Evolutionary conservation across 768 basidiomycete genomes (phyloP).

Genomic region (Tricholomella constricta): DNA sequence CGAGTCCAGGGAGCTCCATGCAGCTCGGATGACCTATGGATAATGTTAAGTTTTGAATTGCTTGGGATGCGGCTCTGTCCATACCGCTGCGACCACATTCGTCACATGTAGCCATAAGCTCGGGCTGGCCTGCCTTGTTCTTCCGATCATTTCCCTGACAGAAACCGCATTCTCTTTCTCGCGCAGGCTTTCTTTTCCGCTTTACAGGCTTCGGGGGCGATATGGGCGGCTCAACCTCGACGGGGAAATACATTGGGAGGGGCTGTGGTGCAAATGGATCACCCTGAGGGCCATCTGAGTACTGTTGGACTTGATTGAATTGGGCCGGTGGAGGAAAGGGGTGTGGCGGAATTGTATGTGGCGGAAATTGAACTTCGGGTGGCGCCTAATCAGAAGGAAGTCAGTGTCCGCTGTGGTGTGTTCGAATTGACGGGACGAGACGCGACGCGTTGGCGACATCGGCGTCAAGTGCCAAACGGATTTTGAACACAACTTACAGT

Average conservation of each 20-base stretch:
- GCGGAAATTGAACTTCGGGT: conserved; percentile 21
- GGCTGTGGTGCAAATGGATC: conserved; percentile 80
- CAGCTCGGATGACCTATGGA: conserved; percentile 83
- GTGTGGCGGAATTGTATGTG: too few species aligned
- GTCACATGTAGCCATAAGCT: conserved; percentile 75
- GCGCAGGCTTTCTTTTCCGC: conserved; percentile 44
- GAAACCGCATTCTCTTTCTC: conserved; percentile 75
- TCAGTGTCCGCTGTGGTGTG: conserved; percentile 24
- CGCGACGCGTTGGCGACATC: conserved; percentile 64
- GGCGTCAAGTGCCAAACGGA: conserved; percentile 27
- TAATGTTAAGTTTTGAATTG: conserved; percentile 1
- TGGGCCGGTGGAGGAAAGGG: conserved; percentile 29
- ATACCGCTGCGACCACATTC: conserved; percentile 84
- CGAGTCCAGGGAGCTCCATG: conserved; percentile 61
- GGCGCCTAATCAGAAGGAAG: conserved; percentile 28
- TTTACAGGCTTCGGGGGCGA: conserved; percentile 47
- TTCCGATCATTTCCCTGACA: conserved; percentile 66
- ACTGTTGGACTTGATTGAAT: conserved; percentile 46
- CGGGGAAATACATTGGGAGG: conserved; percentile 50
- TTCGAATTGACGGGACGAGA: conserved; percentile 42
- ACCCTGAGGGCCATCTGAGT: conserved; percentile 76
- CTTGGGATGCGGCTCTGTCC: conserved; percentile 23
- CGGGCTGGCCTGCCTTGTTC: conserved; percentile 60
- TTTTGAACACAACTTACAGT: conserved; percentile 41
- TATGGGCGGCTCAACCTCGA: conserved; percentile 44